Percentiles rank a stretch among this genome's conserved stretches.
These are phyloP conservation scores for Saccharata proteae DNA, from an alignment of 2,329 filamentous ascomycete species.

Conservation along the genomic window DNA sequence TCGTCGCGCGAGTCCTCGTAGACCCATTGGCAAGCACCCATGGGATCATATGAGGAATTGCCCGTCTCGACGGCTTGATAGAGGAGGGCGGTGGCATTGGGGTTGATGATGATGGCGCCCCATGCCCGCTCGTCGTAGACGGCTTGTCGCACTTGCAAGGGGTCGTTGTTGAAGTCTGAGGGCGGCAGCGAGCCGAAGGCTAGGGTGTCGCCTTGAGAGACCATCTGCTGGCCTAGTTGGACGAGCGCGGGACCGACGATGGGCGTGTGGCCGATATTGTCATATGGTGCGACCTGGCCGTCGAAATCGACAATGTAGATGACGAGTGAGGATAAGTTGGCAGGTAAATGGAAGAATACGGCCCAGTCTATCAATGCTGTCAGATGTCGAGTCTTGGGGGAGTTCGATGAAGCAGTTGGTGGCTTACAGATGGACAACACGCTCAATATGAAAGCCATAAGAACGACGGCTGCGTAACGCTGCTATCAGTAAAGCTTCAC, in stretches of 20 bases:
- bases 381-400: neutral
- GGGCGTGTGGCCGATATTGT: slow-evolving; percentile 24
- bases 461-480: slow-evolving; percentile 28
- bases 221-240: slow-evolving; percentile 32
- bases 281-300: slow-evolving; percentile 42
- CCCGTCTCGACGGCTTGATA: slow-evolving; percentile 41
- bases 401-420: too few species aligned
- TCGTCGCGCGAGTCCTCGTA: slow-evolving; percentile 46
- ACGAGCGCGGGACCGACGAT: slow-evolving; percentile 46
- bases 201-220: slow-evolving; percentile 29
- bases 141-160: slow-evolving; percentile 42
- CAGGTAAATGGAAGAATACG: slow-evolving; percentile 39
- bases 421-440: slow-evolving; percentile 41
- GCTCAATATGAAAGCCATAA: slow-evolving; percentile 44
- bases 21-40: slow-evolving; percentile 45
- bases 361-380: slow-evolving; percentile 38
- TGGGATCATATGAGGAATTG: slow-evolving; percentile 48
- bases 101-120: slow-evolving; percentile 50
- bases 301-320: slow-evolving; percentile 55
- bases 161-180: slow-evolving; percentile 43
- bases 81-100: slow-evolving; percentile 49
- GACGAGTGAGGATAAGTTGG: slow-evolving; percentile 36
- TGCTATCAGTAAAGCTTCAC: neutral
- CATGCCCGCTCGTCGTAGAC: slow-evolving; percentile 49
- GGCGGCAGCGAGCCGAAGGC: slow-evolving; percentile 40